Base-by-base conservation (phyloP, 225 moss, liverwort and hornwort species). In the Takakia lepidozioides region DNA sequence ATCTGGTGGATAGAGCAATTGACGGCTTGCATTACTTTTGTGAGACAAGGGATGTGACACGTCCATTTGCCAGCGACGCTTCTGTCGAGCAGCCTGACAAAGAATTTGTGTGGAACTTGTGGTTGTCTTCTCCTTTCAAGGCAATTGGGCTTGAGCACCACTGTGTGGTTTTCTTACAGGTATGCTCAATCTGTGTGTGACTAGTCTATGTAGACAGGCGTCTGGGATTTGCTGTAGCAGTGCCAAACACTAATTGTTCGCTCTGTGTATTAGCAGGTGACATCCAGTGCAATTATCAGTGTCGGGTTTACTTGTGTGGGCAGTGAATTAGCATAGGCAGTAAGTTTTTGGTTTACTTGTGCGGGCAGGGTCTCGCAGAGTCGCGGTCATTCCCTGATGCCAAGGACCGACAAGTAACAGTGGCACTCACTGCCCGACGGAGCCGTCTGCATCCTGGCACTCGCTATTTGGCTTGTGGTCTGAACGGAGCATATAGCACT, bases 371-470 rank as follows among this genome's bases (percentile, higher is more conserved):
- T 76, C 87, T 99, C 83, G 91, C 74, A 78, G 98, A 99, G 54
- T 68, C 87, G 53, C 75, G 75, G 59, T 63, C 62, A 20, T 82
- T 82, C 69, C n/a, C 52, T 63, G 76, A 73, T 61, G 35, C 43
- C 14, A 70, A 70, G 55, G 64, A 57, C 36, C 56, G 29, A 38
- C 62, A 49, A 44, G 81, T 99, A 44, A 91, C 75, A 25, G 67
- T 86, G 69, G 91, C 83, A 54, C 40, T 99, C 46, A 85, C 76
- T 39, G 98, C 98, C 27, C 80, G 98, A 52, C 82, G 98, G 54
- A 99, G 98, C 64, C 87, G 91, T 65, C 72, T 99, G 56, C 98
- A 99, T 69, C 74, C 98, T 73, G 98, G 98, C 63, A 99, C 91
- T 26, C 82, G 98, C 29, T 99, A 99, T 50, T 67, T 99, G 60